Base-by-base conservation (phyloP, 441 rosid genomes). In the Pelargonium fulgidum region DNA sequence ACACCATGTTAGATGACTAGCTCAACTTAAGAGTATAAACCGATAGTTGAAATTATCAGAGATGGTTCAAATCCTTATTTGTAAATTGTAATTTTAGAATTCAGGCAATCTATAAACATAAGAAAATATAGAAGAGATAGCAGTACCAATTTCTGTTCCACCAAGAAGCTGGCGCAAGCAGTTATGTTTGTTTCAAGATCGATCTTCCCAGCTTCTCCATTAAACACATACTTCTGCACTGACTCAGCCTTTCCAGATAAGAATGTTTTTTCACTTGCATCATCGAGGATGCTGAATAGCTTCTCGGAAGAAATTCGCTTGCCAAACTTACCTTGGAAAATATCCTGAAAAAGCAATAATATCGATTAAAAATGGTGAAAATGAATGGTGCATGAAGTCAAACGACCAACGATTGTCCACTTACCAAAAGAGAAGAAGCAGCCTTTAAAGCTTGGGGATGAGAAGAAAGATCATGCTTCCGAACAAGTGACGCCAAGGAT, bases 191-290 rank as follows among this genome's bases (percentile, higher is more conserved):
- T 92, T 76, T 92, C 99, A 73, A 94, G 83, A 66, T 88, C 87
- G 80, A 79, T 85, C 82, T 85, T 92, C 45, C 85, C 93, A 62
- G 84, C 86, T 80, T 87, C 99, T 41, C 97, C 95, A 65, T 92
- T 89, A 77, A 94, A 94, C 63, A 94, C 83, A 82, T 85, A 94
- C 71, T 82, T 94, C 83, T 92, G 97, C 83, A 94, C 82, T 74
- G 84, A 82, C 20, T 75, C 78, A 67, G 92, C 90, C 64, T 89
- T 75, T 63, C 89, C 91, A 76, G 80, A 79, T 56, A 94, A 80
- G 76, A 94, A 94, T 64, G 93, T 92, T 65, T 79, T 87, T 80
- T 94, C 99, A 80, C 99, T 94, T 74, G 98, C 97, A 77, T 94
- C 92, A 72, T 94, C 99, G 66, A 94, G 97, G 75, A 90, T 81